These are phyloP conservation scores for Clarireedia monteithiana DNA, from an alignment of 2,329 filamentous ascomycete genomes.

Conservation along the genomic window DNA sequence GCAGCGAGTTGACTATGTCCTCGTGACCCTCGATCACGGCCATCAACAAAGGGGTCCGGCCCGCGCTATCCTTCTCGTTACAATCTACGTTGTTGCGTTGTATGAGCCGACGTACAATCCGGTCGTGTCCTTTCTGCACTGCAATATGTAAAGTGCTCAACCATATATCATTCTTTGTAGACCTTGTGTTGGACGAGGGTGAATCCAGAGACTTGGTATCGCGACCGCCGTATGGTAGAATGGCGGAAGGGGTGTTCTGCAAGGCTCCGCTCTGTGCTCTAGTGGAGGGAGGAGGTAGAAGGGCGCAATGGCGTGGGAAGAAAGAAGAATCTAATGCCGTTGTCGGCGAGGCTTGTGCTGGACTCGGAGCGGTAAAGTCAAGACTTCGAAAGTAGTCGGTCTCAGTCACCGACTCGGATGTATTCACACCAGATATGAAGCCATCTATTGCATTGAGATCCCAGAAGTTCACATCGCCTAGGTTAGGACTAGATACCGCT, in stretches of 20 bases:
- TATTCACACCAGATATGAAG: background rate
- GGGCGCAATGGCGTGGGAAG: too few relatives aligned
- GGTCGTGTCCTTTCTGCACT: background rate
- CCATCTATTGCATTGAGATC: background rate
- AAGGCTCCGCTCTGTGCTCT: too few relatives aligned
- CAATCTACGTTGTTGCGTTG: background rate
- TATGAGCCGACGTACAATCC: background rate
- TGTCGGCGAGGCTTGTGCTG: too few relatives aligned
- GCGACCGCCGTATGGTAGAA: too few relatives aligned
- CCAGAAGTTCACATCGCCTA: background rate
- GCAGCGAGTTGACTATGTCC: background rate
- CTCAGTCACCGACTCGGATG: background rate
- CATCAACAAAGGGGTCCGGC: background rate
- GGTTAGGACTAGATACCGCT: background rate
- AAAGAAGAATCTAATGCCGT: too few relatives aligned
- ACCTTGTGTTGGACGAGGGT: too few relatives aligned
- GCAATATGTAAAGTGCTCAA: background rate
- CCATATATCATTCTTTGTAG: background rate
- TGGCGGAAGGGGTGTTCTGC: too few relatives aligned
- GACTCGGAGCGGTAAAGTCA: too few relatives aligned
- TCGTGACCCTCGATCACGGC: background rate
- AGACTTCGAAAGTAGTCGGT: background rate
- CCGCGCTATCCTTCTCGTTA: background rate
- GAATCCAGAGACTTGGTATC: too few relatives aligned
- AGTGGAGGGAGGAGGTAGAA: too few relatives aligned